Evolutionary conservation across 2,329 filamentous ascomycete genomes (phyloP).

Genomic region (Pestalotiopsis sp.): DNA sequence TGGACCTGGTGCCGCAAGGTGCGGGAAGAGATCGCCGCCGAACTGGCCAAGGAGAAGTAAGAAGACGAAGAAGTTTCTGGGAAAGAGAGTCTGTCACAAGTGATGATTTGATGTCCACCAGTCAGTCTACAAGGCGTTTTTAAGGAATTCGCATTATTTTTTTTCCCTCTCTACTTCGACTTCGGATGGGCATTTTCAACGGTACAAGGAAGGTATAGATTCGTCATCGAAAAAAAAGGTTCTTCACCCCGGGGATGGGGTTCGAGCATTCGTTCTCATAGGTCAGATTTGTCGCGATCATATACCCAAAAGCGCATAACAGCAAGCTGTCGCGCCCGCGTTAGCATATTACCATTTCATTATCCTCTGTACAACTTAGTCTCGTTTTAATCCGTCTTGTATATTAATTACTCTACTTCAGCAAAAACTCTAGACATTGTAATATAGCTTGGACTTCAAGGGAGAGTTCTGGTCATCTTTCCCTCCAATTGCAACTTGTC

Average conservation of each 20-base stretch:
- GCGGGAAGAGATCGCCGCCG: slow-evolving; percentile 78
- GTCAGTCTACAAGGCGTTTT: not conserved
- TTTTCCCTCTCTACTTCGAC: not conserved
- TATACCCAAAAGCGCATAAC: slow-evolving; percentile 6
- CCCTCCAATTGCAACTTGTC: not conserved
- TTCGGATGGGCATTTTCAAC: not conserved
- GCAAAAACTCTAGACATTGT: not conserved
- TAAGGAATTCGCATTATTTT: not conserved
- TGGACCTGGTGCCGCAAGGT: slow-evolving; percentile 82
- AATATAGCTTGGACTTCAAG: not conserved
- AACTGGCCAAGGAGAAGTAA: slow-evolving; percentile 35
- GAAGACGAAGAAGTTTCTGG: not conserved
- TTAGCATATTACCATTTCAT: slow-evolving; percentile 5
- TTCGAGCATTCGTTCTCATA: slow-evolving; percentile 1
- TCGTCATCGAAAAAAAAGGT: not conserved
- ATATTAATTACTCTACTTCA: not conserved
- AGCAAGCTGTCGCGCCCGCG: not conserved
- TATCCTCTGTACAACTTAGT: not conserved
- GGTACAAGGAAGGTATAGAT: not conserved
- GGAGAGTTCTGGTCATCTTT: not conserved
- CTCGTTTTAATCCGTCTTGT: not conserved
- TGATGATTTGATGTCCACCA: not conserved
- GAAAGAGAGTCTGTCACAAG: not conserved
- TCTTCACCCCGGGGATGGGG: not conserved
- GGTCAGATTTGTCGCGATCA: slow-evolving; percentile 2